Evolutionary conservation across 495 filamentous ascomycete genomes (phyloP).

Genomic region (Xylaria intraflava): DNA sequence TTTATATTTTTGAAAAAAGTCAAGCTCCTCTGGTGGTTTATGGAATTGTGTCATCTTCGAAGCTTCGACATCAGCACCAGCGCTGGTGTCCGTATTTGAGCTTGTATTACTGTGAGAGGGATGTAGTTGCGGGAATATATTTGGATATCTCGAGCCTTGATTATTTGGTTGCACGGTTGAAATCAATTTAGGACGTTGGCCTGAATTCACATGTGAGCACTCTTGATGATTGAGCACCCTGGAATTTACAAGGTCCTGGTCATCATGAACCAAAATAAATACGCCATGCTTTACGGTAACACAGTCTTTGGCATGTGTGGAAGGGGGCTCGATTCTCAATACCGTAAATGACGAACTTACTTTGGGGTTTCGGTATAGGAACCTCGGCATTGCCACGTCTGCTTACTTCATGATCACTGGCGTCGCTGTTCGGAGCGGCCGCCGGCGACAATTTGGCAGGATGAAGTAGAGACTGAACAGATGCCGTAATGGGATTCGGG

Average conservation of each 20-base stretch:
- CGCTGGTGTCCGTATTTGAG: conserved; percentile 16
- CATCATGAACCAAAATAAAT: not conserved
- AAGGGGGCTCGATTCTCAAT: conserved; percentile 1
- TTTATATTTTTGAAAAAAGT: conserved; percentile 46
- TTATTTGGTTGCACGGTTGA: conserved; percentile 21
- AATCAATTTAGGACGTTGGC: conserved; percentile 23
- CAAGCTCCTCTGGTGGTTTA: conserved; percentile 27
- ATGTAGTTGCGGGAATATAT: conserved; percentile 20
- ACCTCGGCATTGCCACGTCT: conserved; percentile 21
- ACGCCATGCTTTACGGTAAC: conserved; percentile 12
- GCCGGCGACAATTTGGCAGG: conserved; percentile 28
- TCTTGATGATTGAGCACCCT: conserved; percentile 11
- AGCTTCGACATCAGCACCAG: conserved; percentile 6
- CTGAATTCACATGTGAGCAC: conserved; percentile 28
- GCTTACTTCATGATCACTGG: conserved; percentile 20
- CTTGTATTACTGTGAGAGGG: conserved; percentile 12
- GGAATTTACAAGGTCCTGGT: not conserved
- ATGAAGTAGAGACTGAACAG: conserved; percentile 13
- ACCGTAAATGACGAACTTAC: conserved; percentile 35
- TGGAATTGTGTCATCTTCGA: conserved; percentile 25
- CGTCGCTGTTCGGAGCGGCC: conserved; percentile 21
- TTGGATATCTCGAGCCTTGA: conserved; percentile 27
- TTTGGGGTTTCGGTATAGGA: conserved; percentile 57
- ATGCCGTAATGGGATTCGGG: conserved; percentile 22
- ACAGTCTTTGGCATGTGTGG: conserved; percentile 19